Conservation (phyloP, 345 rosid species). For the Populus alba region DNA sequence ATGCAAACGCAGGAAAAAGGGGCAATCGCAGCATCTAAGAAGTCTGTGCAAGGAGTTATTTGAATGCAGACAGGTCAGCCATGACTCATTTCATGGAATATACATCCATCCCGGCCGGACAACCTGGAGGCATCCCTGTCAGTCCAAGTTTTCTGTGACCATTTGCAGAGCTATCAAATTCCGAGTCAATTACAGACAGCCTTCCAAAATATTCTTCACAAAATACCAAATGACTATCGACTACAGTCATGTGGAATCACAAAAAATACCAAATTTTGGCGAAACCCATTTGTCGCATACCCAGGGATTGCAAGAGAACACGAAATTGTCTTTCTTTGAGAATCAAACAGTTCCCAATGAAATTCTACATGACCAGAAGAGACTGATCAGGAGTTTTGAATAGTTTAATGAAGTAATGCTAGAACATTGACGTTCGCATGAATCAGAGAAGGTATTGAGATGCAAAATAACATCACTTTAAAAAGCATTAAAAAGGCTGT, state of each 20-base stretch:
- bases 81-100: neutral
- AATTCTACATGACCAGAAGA: slow-evolving; percentile 26
- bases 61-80: neutral
- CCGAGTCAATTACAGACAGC: no score
- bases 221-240: neutral
- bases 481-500: no score
- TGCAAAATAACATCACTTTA: neutral
- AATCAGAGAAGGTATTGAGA: slow-evolving; percentile 4
- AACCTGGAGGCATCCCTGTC: neutral
- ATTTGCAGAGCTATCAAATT: neutral
- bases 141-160: neutral
- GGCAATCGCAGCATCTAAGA: neutral
- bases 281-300: slow-evolving; percentile 35
- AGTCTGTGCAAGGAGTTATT: neutral
- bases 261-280: slow-evolving; percentile 12
- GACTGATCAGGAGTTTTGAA: slow-evolving; percentile 22
- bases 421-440: neutral
- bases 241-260: slow-evolving; percentile 10
- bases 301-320: slow-evolving; percentile 49
- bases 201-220: slow-evolving; percentile 12
- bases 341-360: slow-evolving; percentile 31
- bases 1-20: no score
- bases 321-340: slow-evolving; percentile 31
- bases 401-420: neutral
- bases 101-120: neutral